A percentile compares a stretch with the other conserved stretches of the same genome.
These are phyloP conservation scores for Diaporthe sp. DNA, from an alignment of 2,329 filamentous ascomycete species.

Conservation along the genomic window DNA sequence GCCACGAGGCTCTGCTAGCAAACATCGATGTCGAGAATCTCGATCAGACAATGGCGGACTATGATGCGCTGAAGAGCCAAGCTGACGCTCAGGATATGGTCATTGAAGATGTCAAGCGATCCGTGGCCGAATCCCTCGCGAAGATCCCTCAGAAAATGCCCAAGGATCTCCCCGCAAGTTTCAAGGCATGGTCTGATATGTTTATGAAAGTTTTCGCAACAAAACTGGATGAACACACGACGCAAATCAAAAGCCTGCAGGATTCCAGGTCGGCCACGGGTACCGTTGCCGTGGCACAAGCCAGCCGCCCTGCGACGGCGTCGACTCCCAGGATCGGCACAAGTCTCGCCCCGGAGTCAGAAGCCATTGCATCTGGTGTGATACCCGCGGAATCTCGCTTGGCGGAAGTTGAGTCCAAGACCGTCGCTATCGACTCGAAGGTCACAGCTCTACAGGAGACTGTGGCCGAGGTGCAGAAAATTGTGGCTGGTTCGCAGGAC, in stretches of 20 bases:
- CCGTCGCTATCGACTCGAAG: not conserved
- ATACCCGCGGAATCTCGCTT: constrained; percentile 4
- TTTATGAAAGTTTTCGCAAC: not conserved
- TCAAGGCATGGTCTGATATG: constrained; percentile 20
- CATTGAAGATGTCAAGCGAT: constrained; percentile 12
- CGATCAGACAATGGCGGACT: constrained; percentile 15
- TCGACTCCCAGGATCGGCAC: not conserved
- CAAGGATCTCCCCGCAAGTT: not conserved
- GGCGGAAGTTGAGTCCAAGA: constrained; percentile 6
- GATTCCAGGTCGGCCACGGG: not conserved
- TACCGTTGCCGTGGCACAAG: not conserved
- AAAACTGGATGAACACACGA: constrained; percentile 1
- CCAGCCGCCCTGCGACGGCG: not conserved
- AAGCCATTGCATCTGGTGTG: constrained; percentile 3
- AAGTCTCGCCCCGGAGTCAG: not conserved
- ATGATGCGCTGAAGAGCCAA: constrained; percentile 12
- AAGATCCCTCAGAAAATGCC: constrained; percentile 6
- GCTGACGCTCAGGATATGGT: not conserved
- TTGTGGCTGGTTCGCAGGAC: not conserved
- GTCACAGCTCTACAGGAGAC: constrained; percentile 2
- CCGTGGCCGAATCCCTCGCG: not conserved
- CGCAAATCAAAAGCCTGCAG: not conserved
- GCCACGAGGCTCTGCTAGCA: constrained; percentile 9
- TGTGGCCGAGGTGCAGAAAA: not conserved
- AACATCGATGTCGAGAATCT: constrained; percentile 31